Evolutionary conservation across 23 red algal genomes (phyloP).

Genomic region (Gracilaria vermiculophylla): DNA sequence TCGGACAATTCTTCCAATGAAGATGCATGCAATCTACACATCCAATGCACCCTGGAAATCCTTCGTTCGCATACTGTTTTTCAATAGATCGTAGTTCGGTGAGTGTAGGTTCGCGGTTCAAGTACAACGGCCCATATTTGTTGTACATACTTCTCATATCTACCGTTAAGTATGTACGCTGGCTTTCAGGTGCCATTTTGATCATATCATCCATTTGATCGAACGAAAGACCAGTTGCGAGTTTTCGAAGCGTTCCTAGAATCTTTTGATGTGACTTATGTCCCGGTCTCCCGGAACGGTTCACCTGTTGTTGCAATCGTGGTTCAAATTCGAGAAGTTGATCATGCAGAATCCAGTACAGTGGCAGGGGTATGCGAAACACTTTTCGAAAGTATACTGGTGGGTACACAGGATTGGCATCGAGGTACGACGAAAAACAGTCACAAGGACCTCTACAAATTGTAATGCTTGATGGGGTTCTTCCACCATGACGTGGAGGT

Average conservation of each 20-base stretch:
- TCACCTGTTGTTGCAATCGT: neutral
- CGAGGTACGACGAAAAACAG: neutral
- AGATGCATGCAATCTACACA: constrained; percentile 38
- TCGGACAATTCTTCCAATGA: constrained; percentile 46
- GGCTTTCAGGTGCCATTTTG: neutral
- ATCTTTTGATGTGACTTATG: constrained; percentile 15
- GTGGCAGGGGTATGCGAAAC: neutral
- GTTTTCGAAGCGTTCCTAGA: neutral
- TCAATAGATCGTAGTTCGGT: neutral
- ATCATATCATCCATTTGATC: neutral
- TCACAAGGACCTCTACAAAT: neutral
- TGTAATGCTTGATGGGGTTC: too few relatives aligned
- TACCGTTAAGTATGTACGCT: neutral
- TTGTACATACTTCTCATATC: neutral
- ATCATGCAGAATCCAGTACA: neutral
- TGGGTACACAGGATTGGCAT: neutral
- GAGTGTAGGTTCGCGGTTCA: neutral
- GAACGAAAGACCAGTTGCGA: neutral
- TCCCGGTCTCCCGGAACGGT: too few relatives aligned
- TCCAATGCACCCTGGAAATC: constrained; percentile 31
- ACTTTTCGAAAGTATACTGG: neutral
- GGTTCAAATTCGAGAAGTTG: neutral
- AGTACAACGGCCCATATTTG: neutral
- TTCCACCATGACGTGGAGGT: too few relatives aligned
- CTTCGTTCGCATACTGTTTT: neutral